A percentile compares a stretch with the other conserved stretches of the same genome.
These are phyloP conservation scores for Syncephalastrum monosporum DNA, from an alignment of 371 early-diverging fungal species.

Conservation along the genomic window DNA sequence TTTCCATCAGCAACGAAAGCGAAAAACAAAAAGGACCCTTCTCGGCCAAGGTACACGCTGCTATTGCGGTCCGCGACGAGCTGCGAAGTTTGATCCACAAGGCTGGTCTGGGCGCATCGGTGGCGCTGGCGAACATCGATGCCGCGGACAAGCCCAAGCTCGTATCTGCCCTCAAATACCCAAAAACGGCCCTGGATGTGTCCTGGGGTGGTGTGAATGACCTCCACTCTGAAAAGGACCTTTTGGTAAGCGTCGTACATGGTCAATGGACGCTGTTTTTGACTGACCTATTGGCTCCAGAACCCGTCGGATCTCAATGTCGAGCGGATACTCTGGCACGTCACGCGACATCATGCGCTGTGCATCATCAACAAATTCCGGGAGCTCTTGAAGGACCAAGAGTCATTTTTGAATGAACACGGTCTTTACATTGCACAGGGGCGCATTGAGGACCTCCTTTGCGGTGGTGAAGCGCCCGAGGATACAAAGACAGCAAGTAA, in stretches of 20 bases:
- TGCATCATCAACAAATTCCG: conserved; percentile 52
- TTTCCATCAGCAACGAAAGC: conserved; percentile 30
- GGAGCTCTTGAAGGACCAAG: conserved; percentile 33
- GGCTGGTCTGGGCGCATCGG: conserved; percentile 47
- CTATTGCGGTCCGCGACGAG: conserved; percentile 40
- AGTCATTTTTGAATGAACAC: conserved; percentile 30
- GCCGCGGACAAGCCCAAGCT: conserved; percentile 28
- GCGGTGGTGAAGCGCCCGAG: conserved; percentile 1
- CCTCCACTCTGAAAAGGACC: conserved; percentile 27
- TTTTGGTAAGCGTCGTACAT: conserved; percentile 23
- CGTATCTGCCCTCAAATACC: conserved; percentile 39
- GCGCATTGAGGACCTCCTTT: conserved; percentile 10
- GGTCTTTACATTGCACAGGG: conserved; percentile 29
- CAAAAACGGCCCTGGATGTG: conserved; percentile 31
- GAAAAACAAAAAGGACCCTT: conserved; percentile 17
- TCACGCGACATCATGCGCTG: conserved; percentile 48
- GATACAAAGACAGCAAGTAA: too few species aligned
- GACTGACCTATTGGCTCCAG: conserved; percentile 15
- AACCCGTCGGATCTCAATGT: conserved; percentile 50
- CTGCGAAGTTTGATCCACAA: conserved; percentile 39
- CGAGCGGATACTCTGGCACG: conserved; percentile 49
- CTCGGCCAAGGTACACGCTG: conserved; percentile 14
- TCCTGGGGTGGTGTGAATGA: conserved; percentile 36
- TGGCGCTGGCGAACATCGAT: conserved; percentile 25
- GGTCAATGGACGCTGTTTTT: not conserved